Conservation (phyloP, 345 rosid species). For the Trapa incisa region DNA sequence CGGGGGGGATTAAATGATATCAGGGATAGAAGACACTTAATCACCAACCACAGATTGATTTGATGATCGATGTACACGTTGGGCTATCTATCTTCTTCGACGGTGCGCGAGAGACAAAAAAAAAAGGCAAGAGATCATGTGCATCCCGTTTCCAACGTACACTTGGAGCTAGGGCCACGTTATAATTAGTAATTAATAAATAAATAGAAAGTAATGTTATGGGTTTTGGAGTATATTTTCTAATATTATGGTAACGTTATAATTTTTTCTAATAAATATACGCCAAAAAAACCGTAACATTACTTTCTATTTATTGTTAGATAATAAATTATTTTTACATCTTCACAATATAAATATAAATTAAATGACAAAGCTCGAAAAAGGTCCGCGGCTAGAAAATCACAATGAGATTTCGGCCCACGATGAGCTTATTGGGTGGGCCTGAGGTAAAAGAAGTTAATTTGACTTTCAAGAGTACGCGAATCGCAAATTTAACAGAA, state of each 20-base stretch:
- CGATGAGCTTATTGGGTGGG: background rate
- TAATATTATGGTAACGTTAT: too few relatives aligned
- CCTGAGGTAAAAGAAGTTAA: background rate
- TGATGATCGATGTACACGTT: background rate
- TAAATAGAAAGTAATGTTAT: too few relatives aligned
- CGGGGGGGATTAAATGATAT: background rate
- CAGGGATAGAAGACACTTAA: background rate
- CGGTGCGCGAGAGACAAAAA: background rate
- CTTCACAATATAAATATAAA: background rate
- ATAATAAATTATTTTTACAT: background rate
- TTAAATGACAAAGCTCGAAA: too few relatives aligned
- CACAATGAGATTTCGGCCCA: background rate
- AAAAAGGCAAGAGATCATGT: background rate
- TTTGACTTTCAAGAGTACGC: background rate
- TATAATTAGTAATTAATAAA: too few relatives aligned
- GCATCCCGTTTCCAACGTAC: conserved; percentile 5
- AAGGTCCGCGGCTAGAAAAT: too few relatives aligned
- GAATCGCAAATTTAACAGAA: background rate
- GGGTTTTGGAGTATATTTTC: too few relatives aligned
- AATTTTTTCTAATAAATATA: too few relatives aligned
- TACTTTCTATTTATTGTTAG: too few relatives aligned
- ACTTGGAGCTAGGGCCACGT: background rate
- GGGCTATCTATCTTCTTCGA: conserved; percentile 1
- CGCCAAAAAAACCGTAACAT: too few relatives aligned
- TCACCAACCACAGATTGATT: background rate